Conservation (phyloP, 441 rosid genomes). For the Viola pubescens region DNA sequence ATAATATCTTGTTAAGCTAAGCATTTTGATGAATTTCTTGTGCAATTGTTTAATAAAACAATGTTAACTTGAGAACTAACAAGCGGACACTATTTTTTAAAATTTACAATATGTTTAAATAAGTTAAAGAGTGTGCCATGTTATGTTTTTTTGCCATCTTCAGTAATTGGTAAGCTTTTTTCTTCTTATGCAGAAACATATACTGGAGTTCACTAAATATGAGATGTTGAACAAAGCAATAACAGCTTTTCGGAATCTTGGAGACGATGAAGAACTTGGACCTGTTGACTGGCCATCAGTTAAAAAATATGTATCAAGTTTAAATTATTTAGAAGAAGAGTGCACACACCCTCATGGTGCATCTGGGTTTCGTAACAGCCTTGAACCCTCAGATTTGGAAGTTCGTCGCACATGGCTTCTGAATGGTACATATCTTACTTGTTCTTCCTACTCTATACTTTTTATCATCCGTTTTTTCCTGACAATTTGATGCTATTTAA, state of each 20-base stretch:
- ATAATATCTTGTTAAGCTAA: neutral
- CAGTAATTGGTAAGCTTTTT: neutral
- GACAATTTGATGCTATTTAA: too few relatives aligned
- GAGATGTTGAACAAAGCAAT: conserved; percentile 78
- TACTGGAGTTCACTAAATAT: conserved; percentile 72
- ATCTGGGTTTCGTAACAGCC: conserved; percentile 33
- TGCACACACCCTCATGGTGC: conserved; percentile 36
- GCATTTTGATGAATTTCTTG: neutral
- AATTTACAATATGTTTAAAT: neutral
- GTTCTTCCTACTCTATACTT: neutral
- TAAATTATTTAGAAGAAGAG: conserved; percentile 46
- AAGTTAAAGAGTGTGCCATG: neutral
- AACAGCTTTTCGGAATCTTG: conserved; percentile 75
- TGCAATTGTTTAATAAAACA: neutral
- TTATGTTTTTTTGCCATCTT: neutral
- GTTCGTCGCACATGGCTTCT: conserved; percentile 76
- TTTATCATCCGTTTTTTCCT: neutral
- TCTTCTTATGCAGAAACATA: conserved; percentile 52
- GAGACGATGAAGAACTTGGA: conserved; percentile 97
- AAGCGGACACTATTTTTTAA: neutral
- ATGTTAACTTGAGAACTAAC: neutral
- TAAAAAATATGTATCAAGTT: conserved; percentile 50
- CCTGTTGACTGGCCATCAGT: too few relatives aligned
- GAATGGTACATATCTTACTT: conserved; percentile 53
- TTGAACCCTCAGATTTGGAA: conserved; percentile 47